phyloP scores from a whole-genome alignment of 2,329 filamentous ascomycete genomes.

The Fusarium sp. region DNA sequence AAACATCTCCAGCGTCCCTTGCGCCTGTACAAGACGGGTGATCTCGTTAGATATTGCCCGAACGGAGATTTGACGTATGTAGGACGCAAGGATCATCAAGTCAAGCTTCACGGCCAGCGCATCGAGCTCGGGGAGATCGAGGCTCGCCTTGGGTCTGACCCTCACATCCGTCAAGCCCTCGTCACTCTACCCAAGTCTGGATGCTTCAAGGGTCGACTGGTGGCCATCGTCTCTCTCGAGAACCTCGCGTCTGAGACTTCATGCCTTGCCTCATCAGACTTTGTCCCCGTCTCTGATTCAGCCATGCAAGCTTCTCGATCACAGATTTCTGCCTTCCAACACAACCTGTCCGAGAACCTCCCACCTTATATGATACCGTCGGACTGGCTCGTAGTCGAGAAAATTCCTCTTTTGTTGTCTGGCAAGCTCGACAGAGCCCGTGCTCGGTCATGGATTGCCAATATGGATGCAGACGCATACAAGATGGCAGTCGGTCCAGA shows the following conservation, averaged over 20 bases:
- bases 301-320: background rate
- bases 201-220: conserved; percentile 22
- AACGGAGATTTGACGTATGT: conserved; percentile 56
- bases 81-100: conserved; percentile 59
- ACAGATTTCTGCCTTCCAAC: conserved; percentile 4
- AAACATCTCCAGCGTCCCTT: background rate
- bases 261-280: background rate
- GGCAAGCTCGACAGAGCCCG: conserved; percentile 42
- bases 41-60: conserved; percentile 55
- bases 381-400: conserved; percentile 20
- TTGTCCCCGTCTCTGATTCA: background rate
- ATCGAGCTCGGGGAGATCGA: conserved; percentile 58
- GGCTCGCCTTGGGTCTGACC: conserved; percentile 64
- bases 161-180: conserved; percentile 60
- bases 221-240: conserved; percentile 27
- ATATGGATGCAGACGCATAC: conserved; percentile 52
- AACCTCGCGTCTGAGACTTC: background rate
- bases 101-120: conserved; percentile 58
- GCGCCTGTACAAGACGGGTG: conserved; percentile 58
- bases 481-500: conserved; percentile 53
- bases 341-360: conserved; percentile 14
- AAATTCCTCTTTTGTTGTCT: conserved; percentile 27
- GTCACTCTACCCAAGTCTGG: conserved; percentile 51
- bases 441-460: conserved; percentile 57
- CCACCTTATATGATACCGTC: conserved; percentile 38